Evolutionary conservation across 345 rosid species (phyloP).

Genomic region (Aquilaria malaccensis): DNA sequence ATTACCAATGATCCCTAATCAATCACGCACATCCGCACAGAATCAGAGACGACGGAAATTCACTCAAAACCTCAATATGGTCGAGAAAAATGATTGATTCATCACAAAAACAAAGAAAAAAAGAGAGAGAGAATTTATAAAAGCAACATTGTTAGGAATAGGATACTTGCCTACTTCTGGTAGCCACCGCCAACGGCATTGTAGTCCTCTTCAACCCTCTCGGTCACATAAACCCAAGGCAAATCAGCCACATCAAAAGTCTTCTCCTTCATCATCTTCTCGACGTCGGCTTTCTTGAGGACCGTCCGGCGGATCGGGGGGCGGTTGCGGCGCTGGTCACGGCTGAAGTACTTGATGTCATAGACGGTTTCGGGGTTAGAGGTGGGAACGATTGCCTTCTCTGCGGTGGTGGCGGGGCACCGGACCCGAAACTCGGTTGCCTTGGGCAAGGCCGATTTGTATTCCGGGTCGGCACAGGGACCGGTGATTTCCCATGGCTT

Average conservation of each 20-base stretch:
- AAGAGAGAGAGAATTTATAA: too few relatives aligned
- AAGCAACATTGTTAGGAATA: too few relatives aligned
- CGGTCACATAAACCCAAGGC: slow-evolving; percentile 72
- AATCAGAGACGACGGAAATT: too few relatives aligned
- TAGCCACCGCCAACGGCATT: slow-evolving; percentile 63
- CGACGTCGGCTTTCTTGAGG: slow-evolving; percentile 67
- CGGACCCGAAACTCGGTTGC: slow-evolving; percentile 65
- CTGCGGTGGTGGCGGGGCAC: slow-evolving; percentile 64
- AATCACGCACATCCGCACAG: too few relatives aligned
- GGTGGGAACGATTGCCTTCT: slow-evolving; percentile 53
- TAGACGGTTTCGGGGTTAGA: slow-evolving; percentile 83
- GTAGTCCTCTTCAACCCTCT: slow-evolving; percentile 56
- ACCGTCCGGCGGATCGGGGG: slow-evolving; percentile 66
- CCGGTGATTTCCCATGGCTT: slow-evolving; percentile 98
- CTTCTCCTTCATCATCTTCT: slow-evolving; percentile 69
- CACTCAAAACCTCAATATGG: too few relatives aligned
- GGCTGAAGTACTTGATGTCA: slow-evolving; percentile 67
- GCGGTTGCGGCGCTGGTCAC: slow-evolving; percentile 91
- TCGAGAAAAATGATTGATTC: too few relatives aligned
- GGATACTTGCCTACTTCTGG: slow-evolving; percentile 34
- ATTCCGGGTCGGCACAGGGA: slow-evolving; percentile 87
- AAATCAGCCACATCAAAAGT: slow-evolving; percentile 58
- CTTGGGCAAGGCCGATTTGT: slow-evolving; percentile 42
- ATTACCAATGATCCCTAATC: too few relatives aligned
- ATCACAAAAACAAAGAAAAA: too few relatives aligned